phyloP scores from a whole-genome alignment of 164 flowering plant species.

The Magnolia sinica region DNA sequence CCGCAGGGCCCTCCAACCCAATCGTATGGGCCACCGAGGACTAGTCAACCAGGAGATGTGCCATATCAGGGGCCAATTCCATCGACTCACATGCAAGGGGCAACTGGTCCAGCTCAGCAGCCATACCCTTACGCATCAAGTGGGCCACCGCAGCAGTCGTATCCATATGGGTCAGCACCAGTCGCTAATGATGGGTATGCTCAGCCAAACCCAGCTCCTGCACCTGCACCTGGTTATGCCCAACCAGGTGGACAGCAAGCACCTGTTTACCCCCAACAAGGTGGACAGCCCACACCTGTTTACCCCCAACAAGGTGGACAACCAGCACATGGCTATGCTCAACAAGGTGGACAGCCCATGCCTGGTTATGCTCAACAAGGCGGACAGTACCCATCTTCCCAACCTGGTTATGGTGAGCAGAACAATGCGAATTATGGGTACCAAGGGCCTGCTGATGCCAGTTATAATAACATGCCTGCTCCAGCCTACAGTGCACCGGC shows the following conservation, averaged over 20 bases:
- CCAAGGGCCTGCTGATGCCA: conserved; percentile 49
- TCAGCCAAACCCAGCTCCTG: conserved; percentile 35
- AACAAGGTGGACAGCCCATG: conserved; percentile 30
- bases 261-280: conserved; percentile 26
- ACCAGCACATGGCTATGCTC: conserved; percentile 48
- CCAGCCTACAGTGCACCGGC: conserved; percentile 45
- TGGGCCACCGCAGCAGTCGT: conserved; percentile 49
- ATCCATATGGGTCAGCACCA: conserved; percentile 56
- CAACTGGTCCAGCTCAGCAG: conserved; percentile 48
- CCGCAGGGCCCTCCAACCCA: conserved; percentile 56
- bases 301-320: conserved; percentile 53
- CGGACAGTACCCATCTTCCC: conserved; percentile 47
- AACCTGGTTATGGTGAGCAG: conserved; percentile 62
- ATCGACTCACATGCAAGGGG: conserved; percentile 49
- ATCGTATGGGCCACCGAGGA: conserved; percentile 57
- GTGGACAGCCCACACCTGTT: conserved; percentile 36
- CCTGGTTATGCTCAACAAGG: conserved; percentile 34
- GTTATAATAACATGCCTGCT: conserved; percentile 9
- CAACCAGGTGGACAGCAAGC: conserved; percentile 21
- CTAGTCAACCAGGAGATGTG: conserved; percentile 53
- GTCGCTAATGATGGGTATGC: conserved; percentile 48
- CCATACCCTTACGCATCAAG: conserved; percentile 50
- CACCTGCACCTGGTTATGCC: conserved; percentile 41
- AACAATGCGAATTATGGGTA: conserved; percentile 46
- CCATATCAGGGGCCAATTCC: conserved; percentile 51